These are phyloP conservation scores for Alternaria longipes DNA, from an alignment of 2,329 filamentous ascomycete species.

Conservation along the genomic window DNA sequence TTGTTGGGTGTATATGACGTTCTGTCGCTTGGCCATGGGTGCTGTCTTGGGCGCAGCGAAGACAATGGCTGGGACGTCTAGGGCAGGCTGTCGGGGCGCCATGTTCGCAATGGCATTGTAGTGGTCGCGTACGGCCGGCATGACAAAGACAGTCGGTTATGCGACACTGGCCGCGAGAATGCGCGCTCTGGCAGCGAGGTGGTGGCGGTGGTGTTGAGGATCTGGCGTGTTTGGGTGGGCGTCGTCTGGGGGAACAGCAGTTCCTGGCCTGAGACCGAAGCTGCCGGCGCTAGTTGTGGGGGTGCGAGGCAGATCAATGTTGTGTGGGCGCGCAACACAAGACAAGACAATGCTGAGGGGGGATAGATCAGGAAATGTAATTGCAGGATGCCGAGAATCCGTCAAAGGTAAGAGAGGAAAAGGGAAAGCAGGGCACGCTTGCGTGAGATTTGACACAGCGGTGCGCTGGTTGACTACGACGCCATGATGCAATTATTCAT, in stretches of 20 bases:
- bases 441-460: constrained; percentile 23
- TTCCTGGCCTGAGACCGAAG: constrained; percentile 29
- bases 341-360: constrained; percentile 10
- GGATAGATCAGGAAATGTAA: constrained; percentile 4
- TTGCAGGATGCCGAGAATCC: constrained; percentile 4
- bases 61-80: constrained; percentile 22
- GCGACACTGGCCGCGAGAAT: constrained; percentile 22
- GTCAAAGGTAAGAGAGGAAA: constrained; percentile 8
- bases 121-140: constrained; percentile 40
- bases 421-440: constrained; percentile 19
- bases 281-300: constrained; percentile 35
- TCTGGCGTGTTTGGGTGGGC: constrained; percentile 16
- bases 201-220: constrained; percentile 11
- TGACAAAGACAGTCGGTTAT: constrained; percentile 20
- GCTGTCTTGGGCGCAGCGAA: constrained; percentile 24
- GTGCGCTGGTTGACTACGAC: constrained; percentile 27
- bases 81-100: constrained; percentile 32
- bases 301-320: constrained; percentile 8
- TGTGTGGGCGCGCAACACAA: constrained; percentile 17
- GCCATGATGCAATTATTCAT: constrained; percentile 42
- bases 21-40: constrained; percentile 31
- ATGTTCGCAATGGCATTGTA: constrained; percentile 34
- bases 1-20: constrained; percentile 26
- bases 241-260: constrained; percentile 30
- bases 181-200: constrained; percentile 16